These are phyloP conservation scores for Micromonas commoda DNA, from an alignment of 139 green algal genomes.

Conservation along the genomic window DNA sequence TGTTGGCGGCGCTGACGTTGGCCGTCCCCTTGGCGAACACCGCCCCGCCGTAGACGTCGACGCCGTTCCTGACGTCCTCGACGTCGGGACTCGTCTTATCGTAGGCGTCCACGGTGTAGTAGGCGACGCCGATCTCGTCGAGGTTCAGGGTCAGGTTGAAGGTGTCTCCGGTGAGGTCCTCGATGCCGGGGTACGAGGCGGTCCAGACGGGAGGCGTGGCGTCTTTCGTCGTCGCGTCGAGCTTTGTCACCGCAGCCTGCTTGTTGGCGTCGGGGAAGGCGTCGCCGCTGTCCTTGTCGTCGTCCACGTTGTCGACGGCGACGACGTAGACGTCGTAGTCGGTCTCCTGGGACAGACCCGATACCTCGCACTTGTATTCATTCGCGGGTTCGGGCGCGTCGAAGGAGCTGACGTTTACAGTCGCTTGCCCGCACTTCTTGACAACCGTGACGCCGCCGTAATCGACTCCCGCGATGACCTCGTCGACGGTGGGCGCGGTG, in stretches of 20 bases:
- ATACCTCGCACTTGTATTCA: neutral
- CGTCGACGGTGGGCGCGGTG: neutral
- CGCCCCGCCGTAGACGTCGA: neutral
- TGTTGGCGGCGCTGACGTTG: neutral
- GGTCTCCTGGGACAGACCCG: neutral
- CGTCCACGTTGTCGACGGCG: neutral
- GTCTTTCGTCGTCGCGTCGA: neutral
- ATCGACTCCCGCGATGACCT: neutral
- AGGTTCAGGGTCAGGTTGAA: neutral
- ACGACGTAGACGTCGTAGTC: slow-evolving; percentile 2
- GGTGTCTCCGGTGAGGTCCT: neutral
- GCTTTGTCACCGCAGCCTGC: neutral
- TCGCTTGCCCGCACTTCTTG: neutral
- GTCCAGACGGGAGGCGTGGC: neutral
- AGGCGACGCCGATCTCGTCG: neutral
- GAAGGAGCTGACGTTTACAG: too few species aligned
- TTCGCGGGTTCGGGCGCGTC: too few species aligned
- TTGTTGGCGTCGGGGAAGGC: neutral
- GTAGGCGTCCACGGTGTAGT: slow-evolving; percentile 2
- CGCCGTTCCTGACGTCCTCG: neutral
- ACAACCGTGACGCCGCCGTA: neutral
- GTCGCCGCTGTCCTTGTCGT: neutral
- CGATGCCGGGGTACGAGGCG: neutral
- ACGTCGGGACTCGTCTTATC: too few species aligned
- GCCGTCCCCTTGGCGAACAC: neutral